phyloP scores from a whole-genome alignment of 208 protist species.

The Wallacemonas sp. region DNA sequence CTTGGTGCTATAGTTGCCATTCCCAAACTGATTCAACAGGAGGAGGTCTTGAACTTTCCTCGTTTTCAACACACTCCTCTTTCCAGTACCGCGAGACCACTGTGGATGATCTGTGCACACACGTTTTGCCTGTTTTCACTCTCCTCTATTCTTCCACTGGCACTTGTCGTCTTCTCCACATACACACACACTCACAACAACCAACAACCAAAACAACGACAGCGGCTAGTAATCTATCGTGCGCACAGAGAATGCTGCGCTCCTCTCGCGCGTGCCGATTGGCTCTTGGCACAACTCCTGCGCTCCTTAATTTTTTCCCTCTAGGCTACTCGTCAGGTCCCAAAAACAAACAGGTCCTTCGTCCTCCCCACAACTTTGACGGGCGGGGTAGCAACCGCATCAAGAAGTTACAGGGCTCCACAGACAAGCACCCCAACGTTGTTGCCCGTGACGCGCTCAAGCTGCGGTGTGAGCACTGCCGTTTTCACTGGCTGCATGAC shows the following conservation, averaged over 20 bases:
- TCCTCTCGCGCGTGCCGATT: neutral
- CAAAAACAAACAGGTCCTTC: constrained; percentile 59
- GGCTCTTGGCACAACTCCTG: constrained; percentile 18
- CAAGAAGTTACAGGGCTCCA: constrained; percentile 58
- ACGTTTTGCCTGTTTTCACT: too few species aligned
- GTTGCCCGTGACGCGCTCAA: constrained; percentile 68
- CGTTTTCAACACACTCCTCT: neutral
- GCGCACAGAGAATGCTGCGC: constrained; percentile 14
- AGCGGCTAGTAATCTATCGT: too few species aligned
- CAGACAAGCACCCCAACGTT: constrained; percentile 54
- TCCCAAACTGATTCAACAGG: neutral
- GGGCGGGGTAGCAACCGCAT: constrained; percentile 56
- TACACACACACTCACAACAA: too few species aligned
- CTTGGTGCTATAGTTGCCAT: too few species aligned
- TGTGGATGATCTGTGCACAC: too few species aligned
- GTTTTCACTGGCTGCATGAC: constrained; percentile 80
- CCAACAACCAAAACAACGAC: too few species aligned
- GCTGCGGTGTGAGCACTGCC: constrained; percentile 76
- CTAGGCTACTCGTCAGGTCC: constrained; percentile 66
- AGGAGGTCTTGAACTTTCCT: neutral
- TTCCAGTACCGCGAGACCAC: too few species aligned
- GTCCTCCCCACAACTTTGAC: constrained; percentile 68
- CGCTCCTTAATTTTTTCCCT: constrained; percentile 69
- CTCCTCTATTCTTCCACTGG: too few species aligned
- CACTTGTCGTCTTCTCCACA: too few species aligned